Evolutionary conservation across 768 basidiomycete genomes (phyloP).

Genomic region (Suillus discolor): DNA sequence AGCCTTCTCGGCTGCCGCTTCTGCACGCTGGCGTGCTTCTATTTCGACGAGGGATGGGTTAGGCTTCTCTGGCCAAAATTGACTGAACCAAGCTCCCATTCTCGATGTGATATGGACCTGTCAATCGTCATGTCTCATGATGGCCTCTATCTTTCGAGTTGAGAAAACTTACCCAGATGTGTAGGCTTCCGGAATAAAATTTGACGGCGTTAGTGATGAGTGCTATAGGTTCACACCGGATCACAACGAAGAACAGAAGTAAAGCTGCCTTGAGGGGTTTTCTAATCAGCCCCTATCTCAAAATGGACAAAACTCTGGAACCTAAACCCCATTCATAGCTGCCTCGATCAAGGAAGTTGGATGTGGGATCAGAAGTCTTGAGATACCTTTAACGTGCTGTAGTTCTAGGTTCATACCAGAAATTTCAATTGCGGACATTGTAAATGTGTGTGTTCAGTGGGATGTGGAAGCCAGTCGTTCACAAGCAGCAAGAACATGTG

Average conservation of each 20-base stretch:
- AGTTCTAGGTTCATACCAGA: not conserved
- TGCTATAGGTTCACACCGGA: not conserved
- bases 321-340: not conserved
- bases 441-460: not conserved
- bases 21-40: constrained; percentile 5
- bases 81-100: not conserved
- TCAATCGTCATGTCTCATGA: not conserved
- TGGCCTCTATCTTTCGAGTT: not conserved
- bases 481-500: not conserved
- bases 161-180: not conserved
- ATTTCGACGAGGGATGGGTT: constrained; percentile 8
- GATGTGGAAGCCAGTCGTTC: not conserved
- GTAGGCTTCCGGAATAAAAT: not conserved
- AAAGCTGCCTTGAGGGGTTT: not conserved
- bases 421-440: not conserved
- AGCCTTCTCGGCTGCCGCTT: constrained; percentile 8
- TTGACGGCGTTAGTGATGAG: not conserved
- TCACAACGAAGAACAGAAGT: not conserved
- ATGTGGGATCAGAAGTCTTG: not conserved
- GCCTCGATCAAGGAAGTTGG: not conserved
- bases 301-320: not conserved
- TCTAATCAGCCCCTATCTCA: not conserved
- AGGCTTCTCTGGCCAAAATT: not conserved
- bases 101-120: not conserved
- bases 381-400: not conserved